phyloP scores from a whole-genome alignment of 140 eudicot genomes.

The Bidens hawaiensis region DNA sequence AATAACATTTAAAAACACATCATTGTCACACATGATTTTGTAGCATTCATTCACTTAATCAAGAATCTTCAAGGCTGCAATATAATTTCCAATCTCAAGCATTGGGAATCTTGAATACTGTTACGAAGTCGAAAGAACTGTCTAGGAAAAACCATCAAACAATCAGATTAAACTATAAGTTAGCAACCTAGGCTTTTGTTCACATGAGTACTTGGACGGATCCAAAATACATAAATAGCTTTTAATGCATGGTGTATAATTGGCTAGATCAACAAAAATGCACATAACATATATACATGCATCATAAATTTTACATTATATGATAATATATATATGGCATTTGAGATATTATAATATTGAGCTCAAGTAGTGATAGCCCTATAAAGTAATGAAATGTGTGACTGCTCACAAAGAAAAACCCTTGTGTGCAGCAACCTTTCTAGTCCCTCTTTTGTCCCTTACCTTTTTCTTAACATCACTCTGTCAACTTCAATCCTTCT shows the following conservation, averaged over 20 bases:
- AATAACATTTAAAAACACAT: conserved; percentile 4
- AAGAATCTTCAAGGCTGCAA: conserved; percentile 20
- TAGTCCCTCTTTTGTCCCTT: conserved; percentile 94
- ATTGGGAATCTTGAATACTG: conserved; percentile 26
- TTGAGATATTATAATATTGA: no score
- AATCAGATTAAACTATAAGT: not conserved
- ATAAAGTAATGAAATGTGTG: conserved; percentile 30
- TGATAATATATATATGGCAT: not conserved
- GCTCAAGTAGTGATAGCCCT: conserved; percentile 16
- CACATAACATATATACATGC: not conserved
- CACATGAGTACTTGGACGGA: no score
- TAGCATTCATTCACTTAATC: conserved; percentile 22
- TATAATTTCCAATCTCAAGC: conserved; percentile 9
- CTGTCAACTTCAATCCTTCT: conserved; percentile 99
- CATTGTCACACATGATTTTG: conserved; percentile 15
- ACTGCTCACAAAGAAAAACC: conserved; percentile 40
- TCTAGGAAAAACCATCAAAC: conserved; percentile 7
- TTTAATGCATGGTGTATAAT: not conserved
- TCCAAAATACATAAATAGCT: not conserved
- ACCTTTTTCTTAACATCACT: conserved; percentile 61
- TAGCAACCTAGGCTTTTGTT: not conserved
- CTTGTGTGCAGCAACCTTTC: conserved; percentile 49
- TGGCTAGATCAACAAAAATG: not conserved
- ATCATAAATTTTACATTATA: conserved; percentile 22
- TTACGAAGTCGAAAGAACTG: not conserved